Base-by-base conservation (phyloP, 345 rosid genomes). In the Boechera stricta region DNA sequence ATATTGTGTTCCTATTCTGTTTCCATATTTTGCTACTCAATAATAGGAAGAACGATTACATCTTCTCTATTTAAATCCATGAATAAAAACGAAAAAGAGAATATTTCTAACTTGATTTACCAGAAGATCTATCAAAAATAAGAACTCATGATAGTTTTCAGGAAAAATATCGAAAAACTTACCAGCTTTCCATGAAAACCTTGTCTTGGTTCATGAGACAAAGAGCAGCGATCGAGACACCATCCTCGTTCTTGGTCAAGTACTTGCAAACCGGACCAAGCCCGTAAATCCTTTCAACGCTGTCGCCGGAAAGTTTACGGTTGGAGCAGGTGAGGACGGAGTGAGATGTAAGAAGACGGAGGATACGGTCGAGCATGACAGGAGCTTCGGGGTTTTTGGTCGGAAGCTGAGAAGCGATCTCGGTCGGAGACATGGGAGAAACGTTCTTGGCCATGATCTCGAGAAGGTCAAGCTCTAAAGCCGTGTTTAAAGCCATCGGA, bases 121-220 rank as follows among this genome's bases (percentile, higher is more conserved):
- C 61, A 47, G 12, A 68, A 44, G 51, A 71, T 71, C 59, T 45
- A 51, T 15, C 0, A n/a, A 76, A 71, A 59, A 2, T 2, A 3
- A 59, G 1, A 62, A 26, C 39, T 59, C 31, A 67, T 59, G 51
- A 5, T 18, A 7, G 10, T 16, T 12, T 9, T 35, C 0, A 6
- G 5, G n/a, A 18, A 21, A 21, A 24, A n/a, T 5, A 61, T 53
- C n/a, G 16, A 42, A 53, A 72, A 16, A 28, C 70, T 49, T 79
- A 94, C 98, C 97, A 94, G 86, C 97, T 91, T 75, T 94, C 97
- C 98, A 94, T 90, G 75, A 89, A 89, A 47, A 94, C 85, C 76
- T 92, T 90, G 60, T 91, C 98, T 79, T 94, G 98, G 77, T 87
- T 90, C 96, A 94, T 89, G 64, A 90, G 90, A 65, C 80, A 81